Conservation (phyloP, 257 asterid genomes). For the Forsythia viridissima region DNA sequence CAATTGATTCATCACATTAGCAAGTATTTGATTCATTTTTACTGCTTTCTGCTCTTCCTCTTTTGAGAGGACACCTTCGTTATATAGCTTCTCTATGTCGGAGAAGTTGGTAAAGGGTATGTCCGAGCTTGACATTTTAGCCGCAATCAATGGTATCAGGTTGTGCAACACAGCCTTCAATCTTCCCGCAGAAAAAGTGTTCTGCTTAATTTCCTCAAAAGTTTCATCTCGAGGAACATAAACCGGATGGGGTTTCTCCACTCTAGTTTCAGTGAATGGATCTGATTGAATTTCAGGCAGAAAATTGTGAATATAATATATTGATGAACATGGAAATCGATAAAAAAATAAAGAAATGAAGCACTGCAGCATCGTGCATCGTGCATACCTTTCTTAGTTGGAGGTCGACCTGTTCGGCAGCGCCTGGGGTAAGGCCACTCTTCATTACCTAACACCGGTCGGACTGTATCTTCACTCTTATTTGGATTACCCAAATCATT, state of each 20-base stretch:
- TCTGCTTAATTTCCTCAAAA: conserved; percentile 83
- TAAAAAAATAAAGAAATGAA: neutral
- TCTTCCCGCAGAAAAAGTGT: conserved; percentile 77
- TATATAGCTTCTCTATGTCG: conserved; percentile 74
- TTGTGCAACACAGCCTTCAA: conserved; percentile 82
- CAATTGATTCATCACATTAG: conserved; percentile 39
- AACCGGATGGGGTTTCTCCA: conserved; percentile 84
- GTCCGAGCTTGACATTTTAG: conserved; percentile 70
- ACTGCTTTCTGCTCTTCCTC: conserved; percentile 38
- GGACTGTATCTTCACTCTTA: conserved; percentile 52
- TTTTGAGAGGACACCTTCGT: conserved; percentile 51
- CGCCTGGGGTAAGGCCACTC: conserved; percentile 92
- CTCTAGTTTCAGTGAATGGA: conserved; percentile 56
- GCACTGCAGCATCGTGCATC: neutral
- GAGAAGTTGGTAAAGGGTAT: conserved; percentile 76
- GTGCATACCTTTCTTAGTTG: conserved; percentile 52
- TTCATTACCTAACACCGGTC: conserved; percentile 65
- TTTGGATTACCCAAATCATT: conserved; percentile 92
- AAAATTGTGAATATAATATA: neutral
- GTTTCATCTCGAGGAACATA: conserved; percentile 92
- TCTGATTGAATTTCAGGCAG: conserved; percentile 41
- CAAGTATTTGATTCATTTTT: conserved; percentile 26
- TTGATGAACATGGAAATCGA: neutral
- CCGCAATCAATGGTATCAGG: conserved; percentile 67
- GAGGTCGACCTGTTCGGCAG: conserved; percentile 80